Percentiles rank a stretch among this genome's conserved stretches.
These are phyloP conservation scores for Lepidium aucheri DNA, from an alignment of 345 rosid species.

Conservation along the genomic window DNA sequence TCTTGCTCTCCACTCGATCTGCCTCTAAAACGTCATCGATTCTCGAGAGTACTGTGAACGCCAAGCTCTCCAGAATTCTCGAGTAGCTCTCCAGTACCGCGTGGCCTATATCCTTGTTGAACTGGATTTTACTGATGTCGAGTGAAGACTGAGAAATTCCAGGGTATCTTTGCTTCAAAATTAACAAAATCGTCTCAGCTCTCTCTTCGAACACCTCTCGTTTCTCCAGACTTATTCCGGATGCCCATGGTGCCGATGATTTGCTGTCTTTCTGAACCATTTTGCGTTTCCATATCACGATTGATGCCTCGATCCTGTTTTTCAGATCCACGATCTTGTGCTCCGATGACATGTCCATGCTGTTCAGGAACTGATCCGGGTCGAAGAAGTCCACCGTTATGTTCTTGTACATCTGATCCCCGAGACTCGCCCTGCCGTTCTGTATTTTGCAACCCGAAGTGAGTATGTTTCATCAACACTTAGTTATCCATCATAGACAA, in stretches of 20 bases:
- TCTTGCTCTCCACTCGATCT: constrained; percentile 43
- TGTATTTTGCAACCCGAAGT: constrained; percentile 13
- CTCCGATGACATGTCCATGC: constrained; percentile 82
- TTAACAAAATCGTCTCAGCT: constrained; percentile 73
- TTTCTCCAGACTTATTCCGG: constrained; percentile 79
- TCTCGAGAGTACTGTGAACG: constrained; percentile 66
- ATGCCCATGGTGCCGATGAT: constrained; percentile 56
- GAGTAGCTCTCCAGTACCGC: constrained; percentile 92
- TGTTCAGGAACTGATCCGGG: constrained; percentile 65
- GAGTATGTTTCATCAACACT: neutral
- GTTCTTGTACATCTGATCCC: constrained; percentile 64
- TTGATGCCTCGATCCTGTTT: constrained; percentile 94
- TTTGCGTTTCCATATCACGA: constrained; percentile 87
- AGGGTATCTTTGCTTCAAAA: constrained; percentile 72
- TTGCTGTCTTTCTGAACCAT: constrained; percentile 78
- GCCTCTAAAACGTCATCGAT: constrained; percentile 78
- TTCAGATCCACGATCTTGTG: constrained; percentile 87
- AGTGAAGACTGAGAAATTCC: constrained; percentile 84
- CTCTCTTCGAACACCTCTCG: constrained; percentile 91
- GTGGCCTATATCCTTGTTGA: constrained; percentile 78
- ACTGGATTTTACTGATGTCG: constrained; percentile 85
- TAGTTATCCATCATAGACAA: neutral
- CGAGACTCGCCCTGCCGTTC: constrained; percentile 95
- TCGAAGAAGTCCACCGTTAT: constrained; percentile 85
- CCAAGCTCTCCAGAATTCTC: constrained; percentile 87